Conservation (phyloP, 169 alveolate species). For the Eimeria tenella region DNA sequence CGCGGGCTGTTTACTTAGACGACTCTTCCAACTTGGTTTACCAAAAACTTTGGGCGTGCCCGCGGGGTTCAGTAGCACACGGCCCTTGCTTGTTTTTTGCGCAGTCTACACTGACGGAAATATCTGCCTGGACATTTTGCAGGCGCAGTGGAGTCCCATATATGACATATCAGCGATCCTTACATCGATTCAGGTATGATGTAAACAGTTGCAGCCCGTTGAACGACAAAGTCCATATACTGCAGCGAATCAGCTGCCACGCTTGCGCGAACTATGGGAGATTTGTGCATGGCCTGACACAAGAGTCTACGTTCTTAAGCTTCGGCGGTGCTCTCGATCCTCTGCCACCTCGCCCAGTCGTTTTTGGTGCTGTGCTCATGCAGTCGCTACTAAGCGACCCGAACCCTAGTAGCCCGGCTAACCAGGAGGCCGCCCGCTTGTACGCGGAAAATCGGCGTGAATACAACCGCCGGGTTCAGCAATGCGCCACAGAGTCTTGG, state of each 20-base stretch:
- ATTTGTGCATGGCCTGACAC: too few relatives aligned
- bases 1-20: too few relatives aligned
- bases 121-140: slow-evolving; percentile 96
- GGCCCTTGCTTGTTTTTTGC: neutral
- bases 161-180: slow-evolving; percentile 97
- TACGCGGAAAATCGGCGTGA: slow-evolving; percentile 94
- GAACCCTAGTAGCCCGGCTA: slow-evolving; percentile 98
- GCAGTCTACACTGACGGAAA: slow-evolving; percentile 95
- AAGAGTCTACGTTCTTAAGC: too few relatives aligned
- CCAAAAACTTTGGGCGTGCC: neutral
- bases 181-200: slow-evolving; percentile 92
- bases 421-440: slow-evolving; percentile 97
- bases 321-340: too few relatives aligned
- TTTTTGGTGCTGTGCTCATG: slow-evolving; percentile 13
- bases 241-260: too few relatives aligned
- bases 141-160: slow-evolving; percentile 98
- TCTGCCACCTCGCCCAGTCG: neutral
- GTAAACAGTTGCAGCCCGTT: neutral
- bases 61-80: neutral
- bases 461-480: slow-evolving; percentile 81
- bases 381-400: slow-evolving; percentile 98
- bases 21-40: too few relatives aligned
- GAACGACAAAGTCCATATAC: too few relatives aligned
- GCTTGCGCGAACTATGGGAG: too few relatives aligned
- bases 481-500: slow-evolving; percentile 77